Evolutionary conservation across 352 stramenopile species (phyloP).

Genomic region (Globisporangium cederbergense): DNA sequence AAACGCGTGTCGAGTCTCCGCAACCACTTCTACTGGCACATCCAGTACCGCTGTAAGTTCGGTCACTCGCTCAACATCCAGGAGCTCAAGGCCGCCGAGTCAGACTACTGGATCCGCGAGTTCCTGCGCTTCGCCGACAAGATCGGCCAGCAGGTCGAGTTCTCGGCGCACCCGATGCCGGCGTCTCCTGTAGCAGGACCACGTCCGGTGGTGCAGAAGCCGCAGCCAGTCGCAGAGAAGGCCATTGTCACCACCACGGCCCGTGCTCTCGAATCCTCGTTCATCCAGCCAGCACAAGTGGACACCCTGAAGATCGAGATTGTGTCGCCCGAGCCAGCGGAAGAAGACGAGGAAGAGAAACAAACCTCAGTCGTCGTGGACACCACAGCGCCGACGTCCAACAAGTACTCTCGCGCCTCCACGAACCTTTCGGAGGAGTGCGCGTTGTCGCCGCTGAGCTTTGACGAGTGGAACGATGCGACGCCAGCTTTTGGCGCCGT

Average conservation of each 20-base stretch:
- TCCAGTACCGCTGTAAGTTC: slow-evolving; percentile 72
- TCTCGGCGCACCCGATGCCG: slow-evolving; percentile 19
- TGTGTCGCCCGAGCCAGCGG: background rate
- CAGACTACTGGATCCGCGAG: slow-evolving; percentile 68
- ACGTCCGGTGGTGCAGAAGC: slow-evolving; percentile 1
- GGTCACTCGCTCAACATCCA: slow-evolving; percentile 57
- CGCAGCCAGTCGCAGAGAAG: background rate
- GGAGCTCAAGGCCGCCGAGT: slow-evolving; percentile 58
- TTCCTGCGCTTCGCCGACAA: slow-evolving; percentile 64
- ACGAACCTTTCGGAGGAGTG: slow-evolving; percentile 12
- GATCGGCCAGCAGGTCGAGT: slow-evolving; percentile 56
- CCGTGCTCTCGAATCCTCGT: background rate
- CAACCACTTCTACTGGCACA: slow-evolving; percentile 84
- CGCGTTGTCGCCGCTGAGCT: slow-evolving; percentile 49
- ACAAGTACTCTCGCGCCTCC: slow-evolving; percentile 16
- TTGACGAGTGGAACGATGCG: slow-evolving; percentile 60
- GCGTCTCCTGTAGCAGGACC: slow-evolving; percentile 19
- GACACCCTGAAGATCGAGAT: slow-evolving; percentile 3
- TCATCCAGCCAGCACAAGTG: background rate
- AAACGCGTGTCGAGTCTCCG: slow-evolving; percentile 74
- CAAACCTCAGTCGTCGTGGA: slow-evolving; percentile 1
- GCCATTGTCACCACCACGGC: background rate
- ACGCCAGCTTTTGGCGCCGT: slow-evolving; percentile 32
- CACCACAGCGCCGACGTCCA: slow-evolving; percentile 23
- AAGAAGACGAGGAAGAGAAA: slow-evolving; percentile 1